These are phyloP conservation scores for Lepidium africanum DNA, from an alignment of 345 rosid genomes.

Conservation along the genomic window DNA sequence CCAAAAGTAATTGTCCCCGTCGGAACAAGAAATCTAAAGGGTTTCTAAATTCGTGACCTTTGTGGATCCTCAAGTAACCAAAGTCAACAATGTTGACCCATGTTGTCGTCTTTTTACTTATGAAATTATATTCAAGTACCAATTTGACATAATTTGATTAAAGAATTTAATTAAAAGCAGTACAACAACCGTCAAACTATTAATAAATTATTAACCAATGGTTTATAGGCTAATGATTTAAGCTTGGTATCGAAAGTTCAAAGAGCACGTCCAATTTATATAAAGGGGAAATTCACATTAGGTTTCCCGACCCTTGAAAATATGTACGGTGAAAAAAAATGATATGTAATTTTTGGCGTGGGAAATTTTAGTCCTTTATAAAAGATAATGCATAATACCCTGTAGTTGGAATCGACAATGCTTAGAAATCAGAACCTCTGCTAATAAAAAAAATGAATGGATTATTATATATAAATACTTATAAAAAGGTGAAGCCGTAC, in stretches of 20 bases:
- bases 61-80: conserved; percentile 27
- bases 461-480: background rate
- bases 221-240: too few relatives aligned
- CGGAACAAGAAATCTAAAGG: conserved; percentile 25
- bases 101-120: conserved; percentile 15
- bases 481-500: conserved; percentile 1
- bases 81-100: conserved; percentile 32
- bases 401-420: too few relatives aligned
- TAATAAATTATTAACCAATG: background rate
- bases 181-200: background rate
- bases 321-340: too few relatives aligned
- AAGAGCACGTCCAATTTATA: too few relatives aligned
- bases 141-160: conserved; percentile 10
- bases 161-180: background rate
- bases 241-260: too few relatives aligned
- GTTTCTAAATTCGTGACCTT: conserved; percentile 19
- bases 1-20: conserved; percentile 20
- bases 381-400: too few relatives aligned
- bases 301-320: too few relatives aligned
- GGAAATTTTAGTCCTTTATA: too few relatives aligned
- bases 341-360: too few relatives aligned
- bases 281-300: too few relatives aligned
- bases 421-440: too few relatives aligned
- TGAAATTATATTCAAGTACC: conserved; percentile 11
- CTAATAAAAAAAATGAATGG: too few relatives aligned